Conservation (phyloP, 2,329 filamentous ascomycete genomes). For the Xylaria sp. region DNA sequence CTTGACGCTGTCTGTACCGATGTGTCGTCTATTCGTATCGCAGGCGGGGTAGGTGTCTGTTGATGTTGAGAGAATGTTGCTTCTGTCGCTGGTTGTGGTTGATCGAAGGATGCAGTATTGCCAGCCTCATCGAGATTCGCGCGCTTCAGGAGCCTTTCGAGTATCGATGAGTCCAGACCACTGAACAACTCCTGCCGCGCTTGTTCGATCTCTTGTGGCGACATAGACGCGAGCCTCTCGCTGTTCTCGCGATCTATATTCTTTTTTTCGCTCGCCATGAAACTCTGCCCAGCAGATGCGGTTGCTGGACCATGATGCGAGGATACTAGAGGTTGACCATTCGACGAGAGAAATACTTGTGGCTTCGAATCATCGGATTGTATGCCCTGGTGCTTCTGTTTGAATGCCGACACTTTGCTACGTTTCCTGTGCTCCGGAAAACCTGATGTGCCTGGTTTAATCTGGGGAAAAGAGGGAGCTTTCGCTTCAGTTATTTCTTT, state of each 20-base stretch:
- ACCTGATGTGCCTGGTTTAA: constrained; percentile 70
- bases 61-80: constrained; percentile 22
- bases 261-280: constrained; percentile 69
- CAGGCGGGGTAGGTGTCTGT: constrained; percentile 30
- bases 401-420: constrained; percentile 79
- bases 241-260: constrained; percentile 87
- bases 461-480: constrained; percentile 71
- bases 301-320: constrained; percentile 38
- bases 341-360: constrained; percentile 38
- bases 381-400: constrained; percentile 67
- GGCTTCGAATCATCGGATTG: constrained; percentile 44
- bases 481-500: constrained; percentile 69
- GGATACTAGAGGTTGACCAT: constrained; percentile 41
- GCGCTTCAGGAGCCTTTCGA: constrained; percentile 80
- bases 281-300: constrained; percentile 37
- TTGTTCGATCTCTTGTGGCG: constrained; percentile 80
- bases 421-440: constrained; percentile 92
- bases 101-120: constrained; percentile 59
- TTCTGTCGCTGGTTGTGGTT: constrained; percentile 35
- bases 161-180: constrained; percentile 77
- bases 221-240: constrained; percentile 80
- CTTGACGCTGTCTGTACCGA: constrained; percentile 24
- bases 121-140: constrained; percentile 76
- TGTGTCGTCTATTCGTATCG: constrained; percentile 45
- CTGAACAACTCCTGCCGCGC: constrained; percentile 83